A percentile compares a stretch with the other conserved stretches of the same genome.
Evolutionary conservation across 441 rosid species (phyloP).

Genomic region (Jatropha podagrica): DNA sequence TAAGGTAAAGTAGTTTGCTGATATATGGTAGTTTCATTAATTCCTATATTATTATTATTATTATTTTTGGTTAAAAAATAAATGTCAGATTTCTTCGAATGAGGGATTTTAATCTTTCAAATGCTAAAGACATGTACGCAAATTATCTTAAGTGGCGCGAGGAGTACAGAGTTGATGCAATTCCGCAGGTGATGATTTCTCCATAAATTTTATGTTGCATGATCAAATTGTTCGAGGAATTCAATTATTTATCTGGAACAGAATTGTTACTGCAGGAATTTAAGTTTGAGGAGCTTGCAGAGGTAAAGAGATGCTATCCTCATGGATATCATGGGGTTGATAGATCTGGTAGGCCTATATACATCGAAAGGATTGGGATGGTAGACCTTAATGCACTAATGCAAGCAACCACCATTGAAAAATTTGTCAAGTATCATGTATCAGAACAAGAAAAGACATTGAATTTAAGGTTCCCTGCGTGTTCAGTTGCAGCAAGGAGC

Average conservation of each 20-base stretch:
- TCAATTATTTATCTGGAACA: neutral
- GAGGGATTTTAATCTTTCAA: constrained; percentile 54
- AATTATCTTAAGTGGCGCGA: constrained; percentile 57
- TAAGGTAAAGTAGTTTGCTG: constrained; percentile 32
- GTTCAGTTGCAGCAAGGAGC: constrained; percentile 53
- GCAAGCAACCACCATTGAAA: constrained; percentile 43
- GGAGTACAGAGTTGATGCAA: constrained; percentile 44
- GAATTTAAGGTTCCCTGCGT: constrained; percentile 50
- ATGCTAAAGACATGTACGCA: constrained; percentile 46
- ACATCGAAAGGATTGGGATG: constrained; percentile 61
- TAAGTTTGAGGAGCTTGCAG: constrained; percentile 40
- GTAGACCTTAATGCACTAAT: constrained; percentile 46
- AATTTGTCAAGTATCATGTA: constrained; percentile 54
- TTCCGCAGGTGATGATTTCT: constrained; percentile 42
- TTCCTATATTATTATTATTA: neutral
- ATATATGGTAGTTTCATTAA: neutral
- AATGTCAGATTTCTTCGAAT: constrained; percentile 45
- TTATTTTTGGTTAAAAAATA: neutral
- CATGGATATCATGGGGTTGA: constrained; percentile 67
- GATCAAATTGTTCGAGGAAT: too few species aligned
- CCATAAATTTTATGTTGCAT: neutral
- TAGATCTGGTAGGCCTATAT: constrained; percentile 55
- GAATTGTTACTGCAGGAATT: constrained; percentile 43
- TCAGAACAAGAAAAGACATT: constrained; percentile 57
- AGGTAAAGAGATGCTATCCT: constrained; percentile 57